Base-by-base conservation (phyloP, 2,329 filamentous ascomycete genomes). In the Pseudogymnoascus sp. region DNA sequence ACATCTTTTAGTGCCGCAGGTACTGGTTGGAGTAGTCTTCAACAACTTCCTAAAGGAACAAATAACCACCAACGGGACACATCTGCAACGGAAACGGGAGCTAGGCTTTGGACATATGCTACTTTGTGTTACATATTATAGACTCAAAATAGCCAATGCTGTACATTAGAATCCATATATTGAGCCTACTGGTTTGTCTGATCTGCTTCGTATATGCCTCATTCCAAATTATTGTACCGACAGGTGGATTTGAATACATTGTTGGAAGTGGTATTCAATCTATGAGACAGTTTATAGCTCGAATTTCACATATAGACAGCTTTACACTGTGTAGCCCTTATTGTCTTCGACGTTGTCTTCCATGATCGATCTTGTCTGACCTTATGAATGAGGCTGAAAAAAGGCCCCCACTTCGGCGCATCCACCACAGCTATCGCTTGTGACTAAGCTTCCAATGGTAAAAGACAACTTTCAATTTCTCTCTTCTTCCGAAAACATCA, bases 391-490 rank as follows among this genome's bases (percentile, higher is more conserved):
- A 55, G 48, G 48, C 48, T 55, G 29, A 55, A 4, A 55, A 21
- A 17, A 33, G 27, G 25, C 8, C 48, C 41, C 48, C 48, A 55
- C 48, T 55, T 55, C 13, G 29, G 5, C 15, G 48, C 10, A 55
- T 55, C 48, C 48, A 55, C 48, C n/a, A 1, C 13, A 55, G 48
- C 48, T 55, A 55, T 55, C 29, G 48, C 48, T 55, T 55, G 29
- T 55, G 48, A 55, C 48, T 55, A 55, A 55, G 48, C 48, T 55
- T 33, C 48, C 29, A 33, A 55, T 17, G 48, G 48, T 55, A 55
- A 55, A 55, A 55, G 48, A 55, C 48, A 55, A 55, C 48, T 55
- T 55, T 27, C 48, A 55, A 55, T 55, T 55, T 55, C 48, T 55
- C 12, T 33, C 48, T 33, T 55, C 48, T 33, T 55, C 29, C 48